Base-by-base conservation (phyloP, 257 asterid genomes). In the Petunia secreta region DNA sequence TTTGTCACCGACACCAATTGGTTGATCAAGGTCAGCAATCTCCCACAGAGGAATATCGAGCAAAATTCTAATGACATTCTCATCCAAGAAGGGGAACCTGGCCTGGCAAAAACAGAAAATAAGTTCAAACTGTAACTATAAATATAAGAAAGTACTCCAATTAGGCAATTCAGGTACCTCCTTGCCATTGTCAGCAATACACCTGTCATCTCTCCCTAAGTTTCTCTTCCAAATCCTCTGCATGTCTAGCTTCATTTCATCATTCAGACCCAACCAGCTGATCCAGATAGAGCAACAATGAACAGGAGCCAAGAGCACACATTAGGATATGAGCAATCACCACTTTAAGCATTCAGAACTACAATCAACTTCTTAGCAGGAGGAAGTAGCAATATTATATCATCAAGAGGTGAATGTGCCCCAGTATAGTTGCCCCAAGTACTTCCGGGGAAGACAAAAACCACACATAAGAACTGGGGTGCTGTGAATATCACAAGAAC, bases 221-320 rank as follows among this genome's bases (percentile, higher is more conserved):
- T 95, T 95, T 87, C 98, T 91, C 87, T 93, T 95, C 99, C 99
- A 95, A 75, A 95, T 93, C 89, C 99, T 86, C 82, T 95, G 98
- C 97, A 95, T 88, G 86, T 95, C 98, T 82, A 95, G 68, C 79
- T 87, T 92, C 99, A 95, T 95, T 88, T 95, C 99, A 83, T 95
- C 94, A 9, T 92, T 88, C 79, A 95, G 91, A 75, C 93, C 97
- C 63, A 85, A 87, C 99, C 99, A 93, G 85, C 99, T 94, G 86
- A 73, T 73, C 57, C 3, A 52, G 57, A 73, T 9, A 50, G 1
- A 44, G 36, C 7, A 44, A 50, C 25, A 73, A 60, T 60, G 14
- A 60, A 60, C 2, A 60, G 66, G 66, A 25, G 2, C 14, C 7
- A 73, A 52, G 59, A 71, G 34, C 59, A 71, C 25, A 3, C 1